These are phyloP conservation scores for Stemphylium beticola DNA, from an alignment of 2,329 filamentous ascomycete species.

Conservation along the genomic window DNA sequence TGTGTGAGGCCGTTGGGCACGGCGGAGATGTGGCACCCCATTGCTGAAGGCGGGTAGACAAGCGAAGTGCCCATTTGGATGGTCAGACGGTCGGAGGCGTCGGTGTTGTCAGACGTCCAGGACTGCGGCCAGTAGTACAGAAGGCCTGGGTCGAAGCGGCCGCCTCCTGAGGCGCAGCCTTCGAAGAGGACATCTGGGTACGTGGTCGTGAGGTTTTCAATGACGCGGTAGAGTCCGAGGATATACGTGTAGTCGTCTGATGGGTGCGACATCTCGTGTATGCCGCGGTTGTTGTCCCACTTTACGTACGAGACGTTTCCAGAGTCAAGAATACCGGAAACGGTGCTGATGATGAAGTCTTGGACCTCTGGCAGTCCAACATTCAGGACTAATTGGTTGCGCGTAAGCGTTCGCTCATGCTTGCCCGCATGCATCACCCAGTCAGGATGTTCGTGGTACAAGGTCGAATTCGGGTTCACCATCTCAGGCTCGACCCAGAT, in stretches of 20 bases:
- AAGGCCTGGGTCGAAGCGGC: slow-evolving; percentile 68
- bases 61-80: slow-evolving; percentile 70
- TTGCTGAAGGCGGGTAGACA: slow-evolving; percentile 66
- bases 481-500: slow-evolving; percentile 74
- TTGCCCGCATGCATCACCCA: slow-evolving; percentile 66
- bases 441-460: slow-evolving; percentile 68
- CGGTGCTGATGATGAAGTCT: slow-evolving; percentile 64
- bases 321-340: slow-evolving; percentile 62
- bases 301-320: slow-evolving; percentile 67
- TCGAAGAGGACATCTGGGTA: slow-evolving; percentile 71
- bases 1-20: slow-evolving; percentile 65
- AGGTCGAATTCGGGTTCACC: slow-evolving; percentile 67
- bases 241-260: slow-evolving; percentile 65
- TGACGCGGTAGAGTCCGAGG: slow-evolving; percentile 67
- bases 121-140: slow-evolving; percentile 70
- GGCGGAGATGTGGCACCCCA: slow-evolving; percentile 70
- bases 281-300: slow-evolving; percentile 72
- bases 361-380: slow-evolving; percentile 67
- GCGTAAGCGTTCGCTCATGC: slow-evolving; percentile 62
- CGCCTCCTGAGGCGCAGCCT: slow-evolving; percentile 69
- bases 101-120: slow-evolving; percentile 71
- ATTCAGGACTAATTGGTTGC: slow-evolving; percentile 68
- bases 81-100: slow-evolving; percentile 64
- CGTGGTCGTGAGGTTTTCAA: slow-evolving; percentile 63
- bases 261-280: slow-evolving; percentile 65